Percentiles rank a stretch among this genome's conserved stretches.
phyloP scores from a whole-genome alignment of 129 eudicot species.

The Helichrysum umbraculigerum region DNA sequence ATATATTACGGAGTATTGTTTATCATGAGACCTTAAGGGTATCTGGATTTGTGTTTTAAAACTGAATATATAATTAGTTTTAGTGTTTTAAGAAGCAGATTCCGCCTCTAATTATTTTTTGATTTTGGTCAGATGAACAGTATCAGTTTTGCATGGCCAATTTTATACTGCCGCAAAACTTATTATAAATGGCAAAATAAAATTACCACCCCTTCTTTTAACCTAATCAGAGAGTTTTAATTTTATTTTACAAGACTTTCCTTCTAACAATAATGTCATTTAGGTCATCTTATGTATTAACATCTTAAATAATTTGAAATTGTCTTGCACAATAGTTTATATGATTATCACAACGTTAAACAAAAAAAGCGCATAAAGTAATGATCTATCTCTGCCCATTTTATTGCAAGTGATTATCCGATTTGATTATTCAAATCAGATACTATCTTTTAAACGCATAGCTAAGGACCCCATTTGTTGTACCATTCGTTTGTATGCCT shows the following conservation, averaged over 20 bases:
- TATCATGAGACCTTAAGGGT: not conserved
- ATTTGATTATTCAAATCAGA: not conserved
- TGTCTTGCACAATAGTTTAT: not conserved
- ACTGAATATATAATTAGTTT: not conserved
- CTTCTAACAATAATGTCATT: not conserved
- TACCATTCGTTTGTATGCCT: slow-evolving; percentile 1
- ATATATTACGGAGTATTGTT: not conserved
- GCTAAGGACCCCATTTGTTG: not conserved
- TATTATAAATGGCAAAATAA: not conserved
- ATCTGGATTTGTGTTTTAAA: not conserved
- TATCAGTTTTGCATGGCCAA: not conserved
- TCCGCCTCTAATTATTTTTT: not conserved
- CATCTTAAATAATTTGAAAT: not conserved
- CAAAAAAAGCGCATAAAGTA: not conserved
- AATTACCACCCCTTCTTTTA: too few relatives aligned
- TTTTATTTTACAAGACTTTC: not conserved
- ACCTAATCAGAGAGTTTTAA: not conserved
- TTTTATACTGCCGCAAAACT: not conserved
- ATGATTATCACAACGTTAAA: not conserved
- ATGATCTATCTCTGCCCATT: not conserved
- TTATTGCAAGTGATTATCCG: not conserved
- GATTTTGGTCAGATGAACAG: not conserved
- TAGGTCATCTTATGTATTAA: not conserved
- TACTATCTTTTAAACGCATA: not conserved
- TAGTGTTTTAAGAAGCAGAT: not conserved